Base-by-base conservation (phyloP, 352 stramenopile genomes). In the Globisporangium uncinulatum region DNA sequence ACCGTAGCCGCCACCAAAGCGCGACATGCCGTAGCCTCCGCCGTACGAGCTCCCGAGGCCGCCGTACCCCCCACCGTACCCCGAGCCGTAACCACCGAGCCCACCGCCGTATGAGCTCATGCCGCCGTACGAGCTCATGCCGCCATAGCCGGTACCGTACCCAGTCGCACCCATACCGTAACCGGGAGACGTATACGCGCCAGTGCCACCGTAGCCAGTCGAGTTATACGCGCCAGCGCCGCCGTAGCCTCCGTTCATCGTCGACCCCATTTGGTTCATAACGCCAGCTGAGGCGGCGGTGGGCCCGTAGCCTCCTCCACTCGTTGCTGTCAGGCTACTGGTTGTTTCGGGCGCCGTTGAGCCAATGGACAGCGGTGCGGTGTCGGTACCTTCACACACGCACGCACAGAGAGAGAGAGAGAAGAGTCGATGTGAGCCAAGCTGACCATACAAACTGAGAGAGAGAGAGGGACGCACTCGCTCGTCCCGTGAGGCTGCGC, bases 21-120 rank as follows among this genome's bases (percentile, higher is more conserved):
- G 42, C 10, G 58, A 66, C 53, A 71, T 69, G 10, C 70, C 66
- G 49, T 81, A 79, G n/a, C 72, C 67, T 13, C 58, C 60, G 13
- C 64, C 64, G 49, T 78, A 83, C n/a, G 20, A 42, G 20, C 73
- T 59, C 34, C 73, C 42, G 42, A 29, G 21, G n/a, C 42, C 43
- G 6, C 43, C 67, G 42, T 66, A 69, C 32, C 57, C 52, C 14
- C 61, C 47, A n/a, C 57, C 62, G 31, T 59, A 54, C 8, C 60
- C 60, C 4, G 62, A 63, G 48, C 71, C 70, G 20, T 69, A 63
- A 13, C 70, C 59, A 14, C 71, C 66, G 54, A 44, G 42, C n/a
- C 9, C 17, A 2, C 69, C 67, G 17, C 66, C 66, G 53, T 68
- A 63, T 14, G 52, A 58, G 17, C 56, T 53, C 32, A 78, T 50